Percentiles rank a stretch among this genome's conserved stretches.
These are phyloP conservation scores for thale cress (Arabidopsis thaliana) DNA, from an alignment of 345 rosid species.

Conservation along the genomic window TAIR10.1 NC_003074.8:2681001-2681500, in stretches of 20 bases:
- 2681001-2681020: slow-evolving; percentile 86
- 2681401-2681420: slow-evolving; percentile 23
- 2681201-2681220: slow-evolving; percentile 84
- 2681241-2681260: slow-evolving; percentile 60
- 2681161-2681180: slow-evolving; percentile 96
- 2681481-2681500: slow-evolving; percentile 91
- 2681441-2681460: slow-evolving; percentile 82
- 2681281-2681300: slow-evolving; percentile 70
- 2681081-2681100: slow-evolving; percentile 46
- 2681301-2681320: slow-evolving; percentile 84
- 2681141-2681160: slow-evolving; percentile 54
- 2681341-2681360: slow-evolving; percentile 8
- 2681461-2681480: slow-evolving; percentile 92
- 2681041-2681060: slow-evolving; percentile 75
- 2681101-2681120: background rate
- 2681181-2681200: slow-evolving; percentile 97
- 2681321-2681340: slow-evolving; percentile 64
- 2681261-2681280: slow-evolving; percentile 63
- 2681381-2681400: slow-evolving; percentile 8
- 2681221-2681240: slow-evolving; percentile 66
- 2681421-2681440: slow-evolving; percentile 61
- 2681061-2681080: slow-evolving; percentile 73
- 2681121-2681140: background rate
- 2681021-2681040: slow-evolving; percentile 71
- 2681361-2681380: slow-evolving; percentile 27